Evolutionary conservation across 2,329 filamentous ascomycete species (phyloP).

Genomic region (Trichoderma sp.): DNA sequence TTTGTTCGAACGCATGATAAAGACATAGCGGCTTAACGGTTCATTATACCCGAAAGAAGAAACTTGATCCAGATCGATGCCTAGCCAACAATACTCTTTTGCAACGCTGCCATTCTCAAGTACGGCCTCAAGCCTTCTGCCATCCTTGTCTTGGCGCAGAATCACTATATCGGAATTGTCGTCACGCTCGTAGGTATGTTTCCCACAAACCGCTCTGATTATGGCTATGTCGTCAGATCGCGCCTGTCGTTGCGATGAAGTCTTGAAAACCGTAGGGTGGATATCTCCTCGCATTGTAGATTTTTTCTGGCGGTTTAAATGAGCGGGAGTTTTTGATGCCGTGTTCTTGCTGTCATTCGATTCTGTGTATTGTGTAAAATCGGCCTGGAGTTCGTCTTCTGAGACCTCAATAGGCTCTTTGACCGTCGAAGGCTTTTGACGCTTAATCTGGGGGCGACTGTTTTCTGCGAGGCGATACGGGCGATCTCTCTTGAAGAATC

Average conservation of each 20-base stretch:
- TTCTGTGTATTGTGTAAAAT: neutral
- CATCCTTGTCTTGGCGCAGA: slow-evolving; percentile 11
- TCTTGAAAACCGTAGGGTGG: slow-evolving; percentile 32
- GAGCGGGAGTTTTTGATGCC: neutral
- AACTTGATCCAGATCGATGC: slow-evolving; percentile 32
- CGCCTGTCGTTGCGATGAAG: neutral
- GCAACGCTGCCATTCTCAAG: neutral
- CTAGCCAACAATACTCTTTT: slow-evolving; percentile 32
- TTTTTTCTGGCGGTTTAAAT: neutral
- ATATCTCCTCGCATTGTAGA: slow-evolving; percentile 37
- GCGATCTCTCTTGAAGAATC: slow-evolving; percentile 24
- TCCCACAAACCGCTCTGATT: slow-evolving; percentile 36
- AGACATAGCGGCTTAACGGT: slow-evolving; percentile 31
- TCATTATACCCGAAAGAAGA: slow-evolving; percentile 29
- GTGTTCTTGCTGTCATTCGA: neutral
- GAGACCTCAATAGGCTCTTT: slow-evolving; percentile 33
- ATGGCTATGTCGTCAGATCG: slow-evolving; percentile 27
- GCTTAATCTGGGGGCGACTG: slow-evolving; percentile 31
- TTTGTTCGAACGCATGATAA: slow-evolving; percentile 34
- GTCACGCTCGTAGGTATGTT: slow-evolving; percentile 18
- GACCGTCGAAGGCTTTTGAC: slow-evolving; percentile 6
- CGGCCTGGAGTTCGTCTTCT: slow-evolving; percentile 40
- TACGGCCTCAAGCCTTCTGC: slow-evolving; percentile 23
- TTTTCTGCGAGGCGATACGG: slow-evolving; percentile 7
- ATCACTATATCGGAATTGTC: neutral